A percentile compares a stretch with the other conserved stretches of the same genome.
Evolutionary conservation across 1,284 basidiomycete genomes (phyloP).

Genomic region (Moesziomyces parantarcticus): DNA sequence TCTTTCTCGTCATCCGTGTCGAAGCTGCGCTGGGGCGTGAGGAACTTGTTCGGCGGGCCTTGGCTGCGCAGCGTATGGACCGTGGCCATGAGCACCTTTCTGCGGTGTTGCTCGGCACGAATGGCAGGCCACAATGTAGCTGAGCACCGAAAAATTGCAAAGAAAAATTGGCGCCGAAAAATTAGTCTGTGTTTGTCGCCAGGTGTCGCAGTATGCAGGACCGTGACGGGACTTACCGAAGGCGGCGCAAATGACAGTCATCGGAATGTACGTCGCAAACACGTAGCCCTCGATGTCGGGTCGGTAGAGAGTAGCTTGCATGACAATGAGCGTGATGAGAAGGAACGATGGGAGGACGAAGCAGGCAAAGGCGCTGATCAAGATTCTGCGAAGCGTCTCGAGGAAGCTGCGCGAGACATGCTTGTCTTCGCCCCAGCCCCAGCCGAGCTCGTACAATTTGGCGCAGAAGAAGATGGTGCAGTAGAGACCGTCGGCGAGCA

Average conservation of each 20-base stretch:
- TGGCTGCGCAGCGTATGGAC: constrained; percentile 23
- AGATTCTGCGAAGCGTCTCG: constrained; percentile 16
- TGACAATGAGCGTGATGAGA: constrained; percentile 27
- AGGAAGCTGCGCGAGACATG: constrained; percentile 23
- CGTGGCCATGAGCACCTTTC: neutral
- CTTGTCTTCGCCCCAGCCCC: constrained; percentile 40
- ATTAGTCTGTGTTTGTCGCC: neutral
- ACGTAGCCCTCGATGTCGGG: constrained; percentile 32
- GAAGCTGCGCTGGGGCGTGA: constrained; percentile 25
- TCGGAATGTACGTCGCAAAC: constrained; percentile 17
- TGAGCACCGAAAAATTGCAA: neutral
- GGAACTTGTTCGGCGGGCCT: constrained; percentile 23
- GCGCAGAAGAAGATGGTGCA: constrained; percentile 23
- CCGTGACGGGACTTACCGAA: constrained; percentile 9
- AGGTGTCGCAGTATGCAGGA: neutral
- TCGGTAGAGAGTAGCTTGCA: constrained; percentile 18
- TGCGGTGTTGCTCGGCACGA: constrained; percentile 18
- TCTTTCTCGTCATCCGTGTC: constrained; percentile 31
- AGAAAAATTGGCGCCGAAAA: neutral
- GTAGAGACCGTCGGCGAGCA: constrained; percentile 36
- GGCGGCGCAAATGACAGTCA: constrained; percentile 19
- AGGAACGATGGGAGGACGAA: constrained; percentile 28
- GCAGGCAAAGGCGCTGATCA: constrained; percentile 27
- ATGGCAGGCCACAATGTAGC: constrained; percentile 37
- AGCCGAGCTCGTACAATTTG: constrained; percentile 35